Evolutionary conservation across 140 eudicot genomes (phyloP), one percentile per base, ranked within the genome.

Genomic region (Cichorium intybus): DNA sequence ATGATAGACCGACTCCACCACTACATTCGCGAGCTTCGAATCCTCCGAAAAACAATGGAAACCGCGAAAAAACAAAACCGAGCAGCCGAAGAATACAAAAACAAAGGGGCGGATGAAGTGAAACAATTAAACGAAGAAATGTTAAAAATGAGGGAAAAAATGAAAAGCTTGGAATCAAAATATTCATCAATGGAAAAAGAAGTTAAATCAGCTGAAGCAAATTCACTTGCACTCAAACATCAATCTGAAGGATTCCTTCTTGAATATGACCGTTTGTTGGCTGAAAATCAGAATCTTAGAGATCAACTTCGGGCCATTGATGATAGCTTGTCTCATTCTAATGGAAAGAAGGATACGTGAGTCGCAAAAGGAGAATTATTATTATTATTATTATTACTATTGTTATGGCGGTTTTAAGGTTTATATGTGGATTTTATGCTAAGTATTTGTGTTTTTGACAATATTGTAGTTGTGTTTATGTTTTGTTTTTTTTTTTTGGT

Each of bases 1-100:
- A 84, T 87, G 95, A 77, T 84, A 17, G 95, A 87, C 46, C 76
- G 85, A 31, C 77, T 87, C 54, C 95, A 87, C 64, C 88, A 87
- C 39, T 87, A 87, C 78, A 87, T 87, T 22, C 74, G 96, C 51
- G 96, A 88, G 56, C 87, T 88, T 28, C 84, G 87, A 12, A 46
- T 82, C 22, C 83, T 82, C 3, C 66, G 96, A 55, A 88, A 85
- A 62, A 58, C 89, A 33, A 73, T 78, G 90, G 96, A 88, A 72
- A 72, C 80, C 16, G 72, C 84, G 39, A 88, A 82, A 75, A 84
- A 87, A 65, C 93, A 77, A 60, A 77, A 65, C 77, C 69, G 87
- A 41, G 68, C 73, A 14, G 80, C 76, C 16, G 93, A 82, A 28
- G 89, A 81, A 54, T 62, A 63, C 52, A 84, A 84, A 77, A 79